Percentiles rank a stretch among this genome's conserved stretches.
phyloP scores from a whole-genome alignment of 2,329 filamentous ascomycete genomes.

The Kalmusia sp. region DNA sequence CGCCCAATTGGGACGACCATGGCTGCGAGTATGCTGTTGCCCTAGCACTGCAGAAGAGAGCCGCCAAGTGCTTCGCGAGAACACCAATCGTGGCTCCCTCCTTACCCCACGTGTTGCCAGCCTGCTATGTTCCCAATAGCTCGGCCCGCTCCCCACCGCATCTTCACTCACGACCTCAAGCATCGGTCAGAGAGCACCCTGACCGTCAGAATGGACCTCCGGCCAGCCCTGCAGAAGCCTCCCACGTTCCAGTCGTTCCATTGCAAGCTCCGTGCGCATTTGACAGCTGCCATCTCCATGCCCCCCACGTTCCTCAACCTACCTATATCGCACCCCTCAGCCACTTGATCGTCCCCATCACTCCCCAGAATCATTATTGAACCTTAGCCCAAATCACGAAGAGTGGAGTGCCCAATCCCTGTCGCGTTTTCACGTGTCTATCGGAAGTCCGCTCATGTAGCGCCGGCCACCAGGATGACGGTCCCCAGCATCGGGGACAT shows the following conservation, averaged over 20 bases:
- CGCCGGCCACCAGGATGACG: conserved; percentile 29
- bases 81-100: conserved; percentile 32
- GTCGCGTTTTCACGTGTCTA: conserved; percentile 1
- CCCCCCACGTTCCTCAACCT: conserved; percentile 28
- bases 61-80: conserved; percentile 2
- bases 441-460: conserved; percentile 16
- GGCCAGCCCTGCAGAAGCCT: conserved; percentile 8
- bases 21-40: background rate
- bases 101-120: conserved; percentile 29
- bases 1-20: conserved; percentile 2
- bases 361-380: background rate
- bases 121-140: background rate
- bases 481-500: conserved; percentile 52
- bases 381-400: background rate
- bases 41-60: conserved; percentile 2
- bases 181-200: conserved; percentile 21
- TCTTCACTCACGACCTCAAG: conserved; percentile 15
- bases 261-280: conserved; percentile 24
- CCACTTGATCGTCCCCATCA: conserved; percentile 7
- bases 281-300: conserved; percentile 18
- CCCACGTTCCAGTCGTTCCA: conserved; percentile 14
- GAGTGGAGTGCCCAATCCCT: background rate
- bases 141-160: conserved; percentile 15
- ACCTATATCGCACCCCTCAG: conserved; percentile 15
- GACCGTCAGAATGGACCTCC: conserved; percentile 7